A percentile compares a stretch with the other conserved stretches of the same genome.
These are phyloP conservation scores for Orbilia brochopaga DNA, from an alignment of 2,329 filamentous ascomycete genomes.

Conservation along the genomic window DNA sequence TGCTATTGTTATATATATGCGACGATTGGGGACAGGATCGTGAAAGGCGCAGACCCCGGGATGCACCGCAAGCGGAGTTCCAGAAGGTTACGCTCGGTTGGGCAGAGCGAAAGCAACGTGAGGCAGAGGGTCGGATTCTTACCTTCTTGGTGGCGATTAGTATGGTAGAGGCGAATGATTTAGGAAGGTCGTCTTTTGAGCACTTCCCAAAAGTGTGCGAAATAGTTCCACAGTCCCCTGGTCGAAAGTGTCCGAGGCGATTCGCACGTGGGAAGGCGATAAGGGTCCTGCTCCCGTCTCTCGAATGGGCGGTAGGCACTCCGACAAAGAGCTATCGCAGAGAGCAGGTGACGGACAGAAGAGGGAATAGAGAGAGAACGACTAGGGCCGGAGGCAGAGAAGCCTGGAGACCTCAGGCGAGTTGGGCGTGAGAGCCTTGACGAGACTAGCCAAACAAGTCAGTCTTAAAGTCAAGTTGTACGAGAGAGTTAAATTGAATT, in stretches of 20 bases:
- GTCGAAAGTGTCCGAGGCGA: constrained; percentile 39
- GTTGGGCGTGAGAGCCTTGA: neutral
- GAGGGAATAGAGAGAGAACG: constrained; percentile 7
- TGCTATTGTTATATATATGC: constrained; percentile 32
- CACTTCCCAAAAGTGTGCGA: constrained; percentile 48
- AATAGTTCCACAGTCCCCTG: constrained; percentile 30
- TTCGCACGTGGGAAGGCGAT: constrained; percentile 47
- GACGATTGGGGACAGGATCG: no score
- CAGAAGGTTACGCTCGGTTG: constrained; percentile 48
- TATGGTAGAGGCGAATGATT: constrained; percentile 17
- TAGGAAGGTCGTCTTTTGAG: constrained; percentile 40
- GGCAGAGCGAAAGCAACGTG: constrained; percentile 9
- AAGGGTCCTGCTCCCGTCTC: constrained; percentile 23
- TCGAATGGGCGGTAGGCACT: constrained; percentile 43
- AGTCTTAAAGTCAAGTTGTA: constrained; percentile 46
- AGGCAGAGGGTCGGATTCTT: constrained; percentile 20
- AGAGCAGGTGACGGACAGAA: constrained; percentile 41
- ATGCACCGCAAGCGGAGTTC: constrained; percentile 30
- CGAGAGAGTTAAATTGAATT: no score
- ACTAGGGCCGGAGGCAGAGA: neutral
- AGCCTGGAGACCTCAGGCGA: neutral
- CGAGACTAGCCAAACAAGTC: constrained; percentile 25
- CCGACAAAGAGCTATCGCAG: constrained; percentile 35
- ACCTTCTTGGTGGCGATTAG: constrained; percentile 47
- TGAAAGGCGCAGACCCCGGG: neutral